These are phyloP conservation scores for Fusarium sacchari DNA, from an alignment of 2,329 filamentous ascomycete species.

Conservation along the genomic window DNA sequence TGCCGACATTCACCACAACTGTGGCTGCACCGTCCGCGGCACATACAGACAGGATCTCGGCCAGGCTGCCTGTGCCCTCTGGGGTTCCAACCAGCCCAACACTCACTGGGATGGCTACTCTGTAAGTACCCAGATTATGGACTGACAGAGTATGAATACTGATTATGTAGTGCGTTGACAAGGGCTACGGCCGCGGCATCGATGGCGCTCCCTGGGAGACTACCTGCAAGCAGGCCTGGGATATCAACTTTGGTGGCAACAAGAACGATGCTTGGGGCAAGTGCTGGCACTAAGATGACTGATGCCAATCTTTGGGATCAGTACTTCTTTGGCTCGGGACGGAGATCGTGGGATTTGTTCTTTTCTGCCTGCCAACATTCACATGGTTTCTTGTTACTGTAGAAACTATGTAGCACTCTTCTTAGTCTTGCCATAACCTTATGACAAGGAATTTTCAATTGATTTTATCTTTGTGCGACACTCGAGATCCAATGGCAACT, in stretches of 20 bases:
- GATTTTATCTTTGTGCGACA: background rate
- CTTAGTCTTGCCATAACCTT: background rate
- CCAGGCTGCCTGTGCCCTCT: constrained; percentile 16
- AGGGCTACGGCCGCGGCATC: constrained; percentile 13
- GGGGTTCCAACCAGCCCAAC: constrained; percentile 12
- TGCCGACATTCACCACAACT: constrained; percentile 15
- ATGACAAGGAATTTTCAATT: background rate
- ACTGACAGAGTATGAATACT: background rate
- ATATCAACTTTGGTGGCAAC: constrained; percentile 23
- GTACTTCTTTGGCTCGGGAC: too few relatives aligned
- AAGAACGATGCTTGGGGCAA: constrained; percentile 1
- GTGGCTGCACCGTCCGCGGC: constrained; percentile 23
- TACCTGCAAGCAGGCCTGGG: constrained; percentile 23
- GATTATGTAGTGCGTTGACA: constrained; percentile 20
- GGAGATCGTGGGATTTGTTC: background rate
- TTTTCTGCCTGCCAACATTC: background rate
- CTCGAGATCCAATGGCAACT: background rate
- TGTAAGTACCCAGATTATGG: background rate
- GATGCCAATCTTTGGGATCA: background rate
- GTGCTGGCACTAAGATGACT: constrained; percentile 25
- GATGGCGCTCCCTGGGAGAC: constrained; percentile 21
- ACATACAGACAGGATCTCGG: background rate
- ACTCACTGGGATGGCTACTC: constrained; percentile 24
- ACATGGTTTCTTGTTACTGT: background rate
- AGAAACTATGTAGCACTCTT: background rate